Conservation (phyloP, 2,329 filamentous ascomycete species). For the Aspergillus luchuensis region DNA sequence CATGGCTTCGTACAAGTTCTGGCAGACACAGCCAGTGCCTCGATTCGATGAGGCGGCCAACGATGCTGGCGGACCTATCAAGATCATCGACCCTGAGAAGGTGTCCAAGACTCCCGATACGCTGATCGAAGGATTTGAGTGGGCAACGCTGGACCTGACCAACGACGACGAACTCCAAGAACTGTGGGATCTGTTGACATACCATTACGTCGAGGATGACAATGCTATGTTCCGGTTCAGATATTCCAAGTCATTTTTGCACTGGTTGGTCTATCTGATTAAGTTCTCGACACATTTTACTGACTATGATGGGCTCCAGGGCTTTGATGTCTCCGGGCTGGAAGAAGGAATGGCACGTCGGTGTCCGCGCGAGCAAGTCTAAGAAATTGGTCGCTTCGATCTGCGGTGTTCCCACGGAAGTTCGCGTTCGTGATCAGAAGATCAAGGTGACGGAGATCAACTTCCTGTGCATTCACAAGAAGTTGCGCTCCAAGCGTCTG, state of each 20-base stretch:
- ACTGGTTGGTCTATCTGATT: constrained; percentile 63
- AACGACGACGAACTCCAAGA: constrained; percentile 79
- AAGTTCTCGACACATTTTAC: not conserved
- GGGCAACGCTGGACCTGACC: constrained; percentile 85
- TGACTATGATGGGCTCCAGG: constrained; percentile 52
- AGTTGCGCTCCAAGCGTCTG: constrained; percentile 88
- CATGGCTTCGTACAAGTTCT: constrained; percentile 98
- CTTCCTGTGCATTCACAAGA: constrained; percentile 98
- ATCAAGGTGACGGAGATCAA: constrained; percentile 90
- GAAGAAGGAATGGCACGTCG: constrained; percentile 92
- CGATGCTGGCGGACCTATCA: constrained; percentile 78
- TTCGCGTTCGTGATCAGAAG: constrained; percentile 75
- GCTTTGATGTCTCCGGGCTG: constrained; percentile 93
- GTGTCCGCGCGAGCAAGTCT: constrained; percentile 80
- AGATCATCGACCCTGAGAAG: constrained; percentile 73
- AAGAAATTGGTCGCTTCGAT: constrained; percentile 93
- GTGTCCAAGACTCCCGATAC: constrained; percentile 75
- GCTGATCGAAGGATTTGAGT: constrained; percentile 84
- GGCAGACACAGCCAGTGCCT: constrained; percentile 94
- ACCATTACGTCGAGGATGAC: constrained; percentile 96
- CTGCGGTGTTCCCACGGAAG: constrained; percentile 81
- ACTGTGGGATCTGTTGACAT: constrained; percentile 85
- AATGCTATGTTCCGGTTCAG: constrained; percentile 98
- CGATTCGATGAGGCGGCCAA: constrained; percentile 67
- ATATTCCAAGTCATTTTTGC: constrained; percentile 84